A percentile compares a stretch with the other conserved stretches of the same genome.
These are phyloP conservation scores for Candida tetrigidarum DNA, from an alignment of 1,139 yeast species.

Conservation along the genomic window DNA sequence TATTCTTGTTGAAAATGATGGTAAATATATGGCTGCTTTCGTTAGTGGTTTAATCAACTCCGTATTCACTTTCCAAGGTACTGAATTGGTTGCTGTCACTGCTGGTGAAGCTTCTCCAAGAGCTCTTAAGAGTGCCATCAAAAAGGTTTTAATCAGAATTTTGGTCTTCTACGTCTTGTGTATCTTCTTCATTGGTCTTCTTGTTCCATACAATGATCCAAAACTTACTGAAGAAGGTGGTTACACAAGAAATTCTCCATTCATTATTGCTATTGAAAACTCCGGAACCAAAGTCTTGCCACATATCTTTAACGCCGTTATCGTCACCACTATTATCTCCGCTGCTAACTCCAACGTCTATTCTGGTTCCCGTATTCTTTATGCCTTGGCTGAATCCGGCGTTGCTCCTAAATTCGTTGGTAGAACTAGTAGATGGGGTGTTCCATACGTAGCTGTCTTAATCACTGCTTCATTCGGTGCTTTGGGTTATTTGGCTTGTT, in stretches of 20 bases:
- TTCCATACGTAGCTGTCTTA: conserved; percentile 64
- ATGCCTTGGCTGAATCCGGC: conserved; percentile 65
- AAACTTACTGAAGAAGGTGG: conserved; percentile 24
- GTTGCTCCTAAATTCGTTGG: conserved; percentile 63
- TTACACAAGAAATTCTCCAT: conserved; percentile 54
- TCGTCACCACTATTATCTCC: conserved; percentile 67
- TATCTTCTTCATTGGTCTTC: conserved; percentile 78
- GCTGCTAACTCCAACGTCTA: conserved; percentile 83
- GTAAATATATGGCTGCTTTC: conserved; percentile 56
- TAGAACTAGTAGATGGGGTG: conserved; percentile 62
- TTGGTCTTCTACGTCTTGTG: conserved; percentile 79
- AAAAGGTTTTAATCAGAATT: conserved; percentile 81
- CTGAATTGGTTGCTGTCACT: conserved; percentile 83
- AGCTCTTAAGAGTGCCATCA: conserved; percentile 69
- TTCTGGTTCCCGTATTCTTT: conserved; percentile 74
- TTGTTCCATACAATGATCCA: conserved; percentile 79
- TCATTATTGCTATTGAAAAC: conserved; percentile 61
- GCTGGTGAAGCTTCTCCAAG: conserved; percentile 91
- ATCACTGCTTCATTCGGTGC: conserved; percentile 65
- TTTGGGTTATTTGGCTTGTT: conserved; percentile 69
- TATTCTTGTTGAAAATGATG: conserved; percentile 33
- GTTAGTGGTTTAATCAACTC: conserved; percentile 64
- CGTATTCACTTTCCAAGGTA: conserved; percentile 81
- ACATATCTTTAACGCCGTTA: conserved; percentile 76
- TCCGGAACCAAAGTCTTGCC: conserved; percentile 74